Evolutionary conservation across 2,329 filamentous ascomycete species (phyloP).

Genomic region (Herpotrichia juniperi): DNA sequence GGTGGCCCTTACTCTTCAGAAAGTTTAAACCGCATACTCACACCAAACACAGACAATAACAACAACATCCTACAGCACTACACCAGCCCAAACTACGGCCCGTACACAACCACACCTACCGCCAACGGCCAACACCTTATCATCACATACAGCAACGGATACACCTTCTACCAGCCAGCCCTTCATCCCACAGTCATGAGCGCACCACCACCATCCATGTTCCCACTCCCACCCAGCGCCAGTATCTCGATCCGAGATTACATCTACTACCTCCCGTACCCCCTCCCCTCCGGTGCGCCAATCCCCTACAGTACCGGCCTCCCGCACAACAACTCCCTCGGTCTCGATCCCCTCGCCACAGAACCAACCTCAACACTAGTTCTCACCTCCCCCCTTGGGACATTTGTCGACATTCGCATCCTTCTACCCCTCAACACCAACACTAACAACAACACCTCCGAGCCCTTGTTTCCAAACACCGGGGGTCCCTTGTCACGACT

Average conservation of each 20-base stretch:
- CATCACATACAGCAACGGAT: neutral
- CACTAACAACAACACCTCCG: no score
- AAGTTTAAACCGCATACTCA: no score
- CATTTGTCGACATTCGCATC: conserved; percentile 69
- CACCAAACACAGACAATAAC: no score
- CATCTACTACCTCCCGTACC: conserved; percentile 63
- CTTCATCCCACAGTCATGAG: neutral
- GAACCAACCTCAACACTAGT: conserved; percentile 71
- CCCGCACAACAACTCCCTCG: conserved; percentile 30
- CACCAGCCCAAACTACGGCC: no score
- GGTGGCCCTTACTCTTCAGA: no score
- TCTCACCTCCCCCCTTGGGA: conserved; percentile 62
- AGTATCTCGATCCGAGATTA: conserved; percentile 64
- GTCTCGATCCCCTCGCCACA: conserved; percentile 21
- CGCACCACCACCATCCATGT: neutral
- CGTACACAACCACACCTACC: no score
- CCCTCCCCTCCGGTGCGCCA: conserved; percentile 27
- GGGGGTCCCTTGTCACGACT: conserved; percentile 48
- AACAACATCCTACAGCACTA: no score
- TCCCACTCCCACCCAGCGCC: neutral
- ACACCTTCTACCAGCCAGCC: neutral
- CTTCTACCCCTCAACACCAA: conserved; percentile 33
- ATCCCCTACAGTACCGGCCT: conserved; percentile 37
- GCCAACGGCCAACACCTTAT: no score
- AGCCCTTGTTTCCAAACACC: conserved; percentile 19